Percentiles rank a stretch among this genome's conserved stretches.
Evolutionary conservation across 1,284 basidiomycete genomes (phyloP).

Genomic region (Marasmius fiardii): DNA sequence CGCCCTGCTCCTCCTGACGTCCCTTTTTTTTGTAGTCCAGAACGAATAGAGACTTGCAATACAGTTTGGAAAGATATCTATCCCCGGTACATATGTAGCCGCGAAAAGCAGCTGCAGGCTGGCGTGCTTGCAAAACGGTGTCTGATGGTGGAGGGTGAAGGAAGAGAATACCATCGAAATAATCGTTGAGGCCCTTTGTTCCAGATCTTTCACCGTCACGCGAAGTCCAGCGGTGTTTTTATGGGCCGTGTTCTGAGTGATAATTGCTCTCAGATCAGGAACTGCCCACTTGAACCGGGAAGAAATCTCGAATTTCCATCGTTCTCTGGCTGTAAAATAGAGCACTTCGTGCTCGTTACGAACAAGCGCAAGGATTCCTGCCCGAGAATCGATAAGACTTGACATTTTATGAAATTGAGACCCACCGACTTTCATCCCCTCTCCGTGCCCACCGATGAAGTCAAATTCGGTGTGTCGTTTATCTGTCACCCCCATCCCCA

Average conservation of each 20-base stretch:
- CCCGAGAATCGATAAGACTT: background rate
- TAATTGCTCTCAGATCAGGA: background rate
- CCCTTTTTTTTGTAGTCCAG: background rate
- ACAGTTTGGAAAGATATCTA: background rate
- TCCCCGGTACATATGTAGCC: background rate
- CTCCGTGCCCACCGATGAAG: slow-evolving; percentile 4
- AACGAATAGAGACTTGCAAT: background rate
- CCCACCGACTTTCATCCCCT: slow-evolving; percentile 11
- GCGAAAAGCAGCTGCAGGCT: background rate
- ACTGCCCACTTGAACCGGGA: background rate
- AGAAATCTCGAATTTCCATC: slow-evolving; percentile 5
- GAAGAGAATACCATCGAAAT: slow-evolving; percentile 1
- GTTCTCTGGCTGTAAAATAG: slow-evolving; percentile 1
- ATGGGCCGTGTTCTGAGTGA: background rate
- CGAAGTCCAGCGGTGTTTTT: background rate
- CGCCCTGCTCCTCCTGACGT: background rate
- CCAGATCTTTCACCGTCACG: background rate
- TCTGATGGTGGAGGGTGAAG: background rate
- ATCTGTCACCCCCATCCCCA: background rate
- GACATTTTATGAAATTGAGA: background rate
- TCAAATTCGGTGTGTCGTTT: background rate
- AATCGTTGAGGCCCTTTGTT: background rate
- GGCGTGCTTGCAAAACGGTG: background rate
- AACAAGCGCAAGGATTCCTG: slow-evolving; percentile 5
- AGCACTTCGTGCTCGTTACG: background rate